These are phyloP conservation scores for Lachnellula arida DNA, from an alignment of 2,329 filamentous ascomycete species.

Conservation along the genomic window DNA sequence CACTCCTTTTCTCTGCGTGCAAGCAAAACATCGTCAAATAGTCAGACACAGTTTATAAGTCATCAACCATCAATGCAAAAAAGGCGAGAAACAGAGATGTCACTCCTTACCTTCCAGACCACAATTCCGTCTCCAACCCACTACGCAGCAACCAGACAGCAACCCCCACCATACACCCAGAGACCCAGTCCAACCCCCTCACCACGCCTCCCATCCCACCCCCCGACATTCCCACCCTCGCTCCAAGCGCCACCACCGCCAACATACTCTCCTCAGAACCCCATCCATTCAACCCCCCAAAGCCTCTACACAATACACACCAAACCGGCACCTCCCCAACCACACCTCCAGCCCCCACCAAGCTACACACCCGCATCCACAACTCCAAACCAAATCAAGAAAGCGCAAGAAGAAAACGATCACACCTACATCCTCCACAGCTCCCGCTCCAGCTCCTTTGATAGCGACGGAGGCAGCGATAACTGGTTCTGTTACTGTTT, in stretches of 20 bases:
- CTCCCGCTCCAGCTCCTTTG: not conserved
- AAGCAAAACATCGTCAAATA: not conserved
- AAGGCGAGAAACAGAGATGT: not conserved
- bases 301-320: not conserved
- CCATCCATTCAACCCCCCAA: not conserved
- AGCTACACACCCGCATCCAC: constrained; percentile 2
- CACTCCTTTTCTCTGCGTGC: not conserved
- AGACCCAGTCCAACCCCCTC: not conserved
- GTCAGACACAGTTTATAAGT: not conserved
- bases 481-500: constrained; percentile 17
- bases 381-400: not conserved
- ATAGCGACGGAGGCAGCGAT: not conserved
- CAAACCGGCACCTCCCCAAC: not conserved
- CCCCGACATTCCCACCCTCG: not conserved
- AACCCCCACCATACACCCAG: not conserved
- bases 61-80: not conserved
- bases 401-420: no score
- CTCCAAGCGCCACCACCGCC: not conserved
- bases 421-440: not conserved
- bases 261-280: not conserved
- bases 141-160: not conserved
- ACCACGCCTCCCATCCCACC: not conserved
- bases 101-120: not conserved
- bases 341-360: not conserved
- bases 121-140: not conserved